Evolutionary conservation across 352 stramenopile species (phyloP).

Genomic region (Phytophthora aleatoria): DNA sequence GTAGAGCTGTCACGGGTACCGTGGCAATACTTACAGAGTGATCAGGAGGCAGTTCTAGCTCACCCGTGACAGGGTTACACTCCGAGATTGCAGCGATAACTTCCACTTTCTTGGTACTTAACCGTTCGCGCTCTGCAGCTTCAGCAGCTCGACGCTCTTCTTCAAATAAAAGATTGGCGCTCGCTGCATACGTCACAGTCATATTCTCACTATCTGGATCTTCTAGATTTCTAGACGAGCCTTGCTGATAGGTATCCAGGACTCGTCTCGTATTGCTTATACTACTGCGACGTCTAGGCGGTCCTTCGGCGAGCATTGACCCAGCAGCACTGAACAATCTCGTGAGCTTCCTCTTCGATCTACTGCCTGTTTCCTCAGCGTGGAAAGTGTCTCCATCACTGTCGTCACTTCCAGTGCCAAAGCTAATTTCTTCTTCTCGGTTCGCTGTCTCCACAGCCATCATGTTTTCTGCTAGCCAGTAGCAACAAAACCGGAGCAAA

Average conservation of each 20-base stretch:
- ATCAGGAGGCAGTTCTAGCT: constrained; percentile 41
- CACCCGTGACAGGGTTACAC: constrained; percentile 47
- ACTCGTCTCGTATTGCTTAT: constrained; percentile 42
- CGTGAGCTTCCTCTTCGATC: not conserved
- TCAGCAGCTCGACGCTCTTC: constrained; percentile 36
- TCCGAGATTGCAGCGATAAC: constrained; percentile 22
- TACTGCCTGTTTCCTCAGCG: not conserved
- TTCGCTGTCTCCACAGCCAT: constrained; percentile 8
- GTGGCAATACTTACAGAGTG: constrained; percentile 39
- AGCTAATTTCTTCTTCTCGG: not conserved
- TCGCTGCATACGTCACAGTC: constrained; percentile 52
- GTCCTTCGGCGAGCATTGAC: constrained; percentile 10
- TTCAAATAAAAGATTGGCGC: constrained; percentile 58
- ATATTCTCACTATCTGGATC: constrained; percentile 46
- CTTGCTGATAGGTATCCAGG: constrained; percentile 54
- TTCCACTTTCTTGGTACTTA: constrained; percentile 10
- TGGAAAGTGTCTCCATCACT: not conserved
- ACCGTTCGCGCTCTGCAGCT: constrained; percentile 16
- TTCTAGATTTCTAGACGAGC: constrained; percentile 25
- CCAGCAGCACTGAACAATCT: constrained; percentile 5
- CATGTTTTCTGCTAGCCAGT: constrained; percentile 69
- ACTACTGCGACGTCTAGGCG: constrained; percentile 43
- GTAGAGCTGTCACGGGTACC: not conserved
- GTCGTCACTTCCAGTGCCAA: not conserved
- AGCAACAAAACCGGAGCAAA: constrained; percentile 63